These are phyloP conservation scores for Dryas integrifolia DNA, from an alignment of 331 rosid genomes.

Conservation along the genomic window DNA sequence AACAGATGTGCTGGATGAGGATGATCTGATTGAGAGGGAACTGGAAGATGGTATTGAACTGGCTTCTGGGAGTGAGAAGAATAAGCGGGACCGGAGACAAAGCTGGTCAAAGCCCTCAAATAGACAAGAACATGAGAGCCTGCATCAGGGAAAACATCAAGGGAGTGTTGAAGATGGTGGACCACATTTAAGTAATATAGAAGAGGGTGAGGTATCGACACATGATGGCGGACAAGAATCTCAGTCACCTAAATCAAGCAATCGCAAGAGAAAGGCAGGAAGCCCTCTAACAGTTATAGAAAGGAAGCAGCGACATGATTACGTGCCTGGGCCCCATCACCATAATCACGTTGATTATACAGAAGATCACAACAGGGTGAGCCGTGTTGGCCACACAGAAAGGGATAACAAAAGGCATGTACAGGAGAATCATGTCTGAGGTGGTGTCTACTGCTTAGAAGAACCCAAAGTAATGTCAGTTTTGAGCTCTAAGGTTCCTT, in stretches of 20 bases:
- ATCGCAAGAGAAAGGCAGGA: slow-evolving; percentile 72
- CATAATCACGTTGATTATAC: slow-evolving; percentile 41
- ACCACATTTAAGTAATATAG: slow-evolving; percentile 58
- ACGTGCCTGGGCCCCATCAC: slow-evolving; percentile 45
- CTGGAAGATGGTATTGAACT: slow-evolving; percentile 91
- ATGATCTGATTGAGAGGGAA: slow-evolving; percentile 93
- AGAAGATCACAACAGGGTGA: slow-evolving; percentile 55
- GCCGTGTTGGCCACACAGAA: slow-evolving; percentile 51
- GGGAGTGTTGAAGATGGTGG: slow-evolving; percentile 53
- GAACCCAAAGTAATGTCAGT: not conserved
- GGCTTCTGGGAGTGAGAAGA: slow-evolving; percentile 70
- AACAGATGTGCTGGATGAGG: slow-evolving; percentile 80
- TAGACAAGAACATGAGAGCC: slow-evolving; percentile 49
- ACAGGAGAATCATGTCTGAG: slow-evolving; percentile 61
- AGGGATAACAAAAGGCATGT: slow-evolving; percentile 59
- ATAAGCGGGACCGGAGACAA: slow-evolving; percentile 68
- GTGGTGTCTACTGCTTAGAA: not conserved
- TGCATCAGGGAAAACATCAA: slow-evolving; percentile 47
- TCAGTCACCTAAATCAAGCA: slow-evolving; percentile 62
- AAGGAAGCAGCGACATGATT: slow-evolving; percentile 57
- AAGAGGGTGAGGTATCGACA: slow-evolving; percentile 78
- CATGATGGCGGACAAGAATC: slow-evolving; percentile 42
- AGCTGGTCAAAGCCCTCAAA: slow-evolving; percentile 66
- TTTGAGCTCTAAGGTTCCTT: not conserved
- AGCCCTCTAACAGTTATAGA: slow-evolving; percentile 56